Conservation (phyloP, 805 yeast genomes). For the Metschnikowia lochheadii region DNA sequence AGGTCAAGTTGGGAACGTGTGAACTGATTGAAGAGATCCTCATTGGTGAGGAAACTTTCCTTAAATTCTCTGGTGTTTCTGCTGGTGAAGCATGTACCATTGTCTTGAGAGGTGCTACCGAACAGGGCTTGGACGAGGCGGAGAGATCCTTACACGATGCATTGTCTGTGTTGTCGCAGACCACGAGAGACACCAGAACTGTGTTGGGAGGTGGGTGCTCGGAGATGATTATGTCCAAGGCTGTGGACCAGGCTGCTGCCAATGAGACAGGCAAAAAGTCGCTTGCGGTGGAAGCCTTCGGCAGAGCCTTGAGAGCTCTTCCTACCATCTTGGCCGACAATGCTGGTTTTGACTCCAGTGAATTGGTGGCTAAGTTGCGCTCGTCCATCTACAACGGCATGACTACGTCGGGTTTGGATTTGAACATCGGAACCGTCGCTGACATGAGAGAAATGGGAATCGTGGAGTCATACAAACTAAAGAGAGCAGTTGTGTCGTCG, state of each 20-base stretch:
- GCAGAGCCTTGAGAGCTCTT: constrained; percentile 86
- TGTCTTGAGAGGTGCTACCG: constrained; percentile 66
- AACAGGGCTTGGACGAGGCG: constrained; percentile 45
- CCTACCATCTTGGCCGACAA: constrained; percentile 96
- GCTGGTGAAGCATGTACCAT: constrained; percentile 96
- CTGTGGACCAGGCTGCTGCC: constrained; percentile 90
- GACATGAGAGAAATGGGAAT: constrained; percentile 94
- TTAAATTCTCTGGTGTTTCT: constrained; percentile 91
- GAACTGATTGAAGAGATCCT: constrained; percentile 85
- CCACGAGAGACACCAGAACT: constrained; percentile 87
- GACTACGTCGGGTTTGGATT: constrained; percentile 86
- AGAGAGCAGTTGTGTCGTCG: constrained; percentile 87
- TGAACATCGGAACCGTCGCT: constrained; percentile 77
- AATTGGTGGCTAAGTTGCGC: constrained; percentile 83
- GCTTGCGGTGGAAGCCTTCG: constrained; percentile 91
- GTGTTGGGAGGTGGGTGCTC: constrained; percentile 94
- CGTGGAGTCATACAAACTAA: constrained; percentile 88
- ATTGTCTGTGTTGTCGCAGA: constrained; percentile 88
- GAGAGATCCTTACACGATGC: constrained; percentile 81
- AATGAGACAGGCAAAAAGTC: constrained; percentile 91
- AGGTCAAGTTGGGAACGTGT: constrained; percentile 83
- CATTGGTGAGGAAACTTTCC: constrained; percentile 88
- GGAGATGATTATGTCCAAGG: constrained; percentile 88
- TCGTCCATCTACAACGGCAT: constrained; percentile 89
- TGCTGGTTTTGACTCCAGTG: constrained; percentile 94